A percentile compares a stretch with the other conserved stretches of the same genome.
phyloP scores from a whole-genome alignment of 495 filamentous ascomycete species.

The Staphylotrichum tortipilum region DNA sequence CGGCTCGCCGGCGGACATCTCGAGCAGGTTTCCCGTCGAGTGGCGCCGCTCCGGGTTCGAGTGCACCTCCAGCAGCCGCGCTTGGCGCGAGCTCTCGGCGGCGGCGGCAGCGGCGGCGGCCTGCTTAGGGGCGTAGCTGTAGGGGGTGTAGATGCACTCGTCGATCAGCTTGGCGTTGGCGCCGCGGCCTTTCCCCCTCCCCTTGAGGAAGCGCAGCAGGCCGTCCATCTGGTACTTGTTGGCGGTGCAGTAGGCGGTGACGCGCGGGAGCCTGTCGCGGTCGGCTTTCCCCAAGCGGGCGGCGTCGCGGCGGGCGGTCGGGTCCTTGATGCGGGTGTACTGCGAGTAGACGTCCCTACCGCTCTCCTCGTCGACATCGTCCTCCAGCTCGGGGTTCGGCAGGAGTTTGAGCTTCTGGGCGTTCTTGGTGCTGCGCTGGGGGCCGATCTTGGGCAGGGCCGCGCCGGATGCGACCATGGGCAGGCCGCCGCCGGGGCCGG shows the following conservation, averaged over 20 bases:
- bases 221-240: slow-evolving; percentile 81
- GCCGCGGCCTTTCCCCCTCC: slow-evolving; percentile 60
- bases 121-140: slow-evolving; percentile 53
- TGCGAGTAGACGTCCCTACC: slow-evolving; percentile 95
- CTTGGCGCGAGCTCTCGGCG: slow-evolving; percentile 18
- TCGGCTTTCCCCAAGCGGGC: slow-evolving; percentile 91
- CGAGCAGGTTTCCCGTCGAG: slow-evolving; percentile 20
- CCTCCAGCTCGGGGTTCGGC: slow-evolving; percentile 76
- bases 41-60: slow-evolving; percentile 51
- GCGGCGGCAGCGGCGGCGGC: too few relatives aligned
- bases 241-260: slow-evolving; percentile 94
- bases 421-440: slow-evolving; percentile 88
- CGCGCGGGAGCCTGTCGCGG: slow-evolving; percentile 72
- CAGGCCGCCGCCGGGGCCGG: slow-evolving; percentile 13
- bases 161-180: slow-evolving; percentile 85
- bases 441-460: slow-evolving; percentile 69
- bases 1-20: not conserved
- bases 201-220: slow-evolving; percentile 82
- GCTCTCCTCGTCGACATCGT: slow-evolving; percentile 72
- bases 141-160: slow-evolving; percentile 94
- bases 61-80: slow-evolving; percentile 33
- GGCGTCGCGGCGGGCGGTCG: slow-evolving; percentile 84
- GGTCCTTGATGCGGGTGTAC: slow-evolving; percentile 88
- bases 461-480: slow-evolving; percentile 46
- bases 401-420: slow-evolving; percentile 93